A percentile compares a stretch with the other conserved stretches of the same genome.
These are phyloP conservation scores for Excoecaria cochinchinensis DNA, from an alignment of 345 rosid species.

Conservation along the genomic window DNA sequence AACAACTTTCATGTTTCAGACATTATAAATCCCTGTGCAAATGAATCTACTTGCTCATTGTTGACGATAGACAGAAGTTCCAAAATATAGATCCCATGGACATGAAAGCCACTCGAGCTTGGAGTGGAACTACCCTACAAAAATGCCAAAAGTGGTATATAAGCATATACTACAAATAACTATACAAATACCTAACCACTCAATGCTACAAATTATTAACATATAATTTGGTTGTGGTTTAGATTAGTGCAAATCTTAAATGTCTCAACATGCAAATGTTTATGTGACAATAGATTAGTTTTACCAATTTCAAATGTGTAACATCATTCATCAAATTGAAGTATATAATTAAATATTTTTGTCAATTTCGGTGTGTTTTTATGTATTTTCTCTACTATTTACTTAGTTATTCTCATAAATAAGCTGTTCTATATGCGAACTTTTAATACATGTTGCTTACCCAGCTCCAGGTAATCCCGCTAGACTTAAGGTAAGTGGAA, in stretches of 20 bases:
- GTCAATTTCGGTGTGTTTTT: too few relatives aligned
- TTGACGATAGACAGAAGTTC: slow-evolving; percentile 89
- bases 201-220: neutral
- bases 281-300: neutral
- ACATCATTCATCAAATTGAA: too few relatives aligned
- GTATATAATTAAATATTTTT: too few relatives aligned
- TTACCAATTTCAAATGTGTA: too few relatives aligned
- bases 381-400: too few relatives aligned
- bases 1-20: neutral
- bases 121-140: slow-evolving; percentile 87
- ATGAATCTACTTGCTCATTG: slow-evolving; percentile 67
- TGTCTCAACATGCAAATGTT: neutral
- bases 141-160: slow-evolving; percentile 10
- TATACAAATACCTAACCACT: neutral
- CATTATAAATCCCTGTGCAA: slow-evolving; percentile 11
- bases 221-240: neutral
- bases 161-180: neutral
- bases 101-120: slow-evolving; percentile 96
- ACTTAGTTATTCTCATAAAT: too few relatives aligned
- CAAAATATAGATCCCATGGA: slow-evolving; percentile 88
- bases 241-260: neutral
- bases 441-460: too few relatives aligned
- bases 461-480: too few relatives aligned
- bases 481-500: neutral
- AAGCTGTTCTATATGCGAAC: too few relatives aligned